A percentile compares a stretch with the other conserved stretches of the same genome.
Conservation (phyloP, 768 basidiomycete genomes). For the Mycena floridula region DNA sequence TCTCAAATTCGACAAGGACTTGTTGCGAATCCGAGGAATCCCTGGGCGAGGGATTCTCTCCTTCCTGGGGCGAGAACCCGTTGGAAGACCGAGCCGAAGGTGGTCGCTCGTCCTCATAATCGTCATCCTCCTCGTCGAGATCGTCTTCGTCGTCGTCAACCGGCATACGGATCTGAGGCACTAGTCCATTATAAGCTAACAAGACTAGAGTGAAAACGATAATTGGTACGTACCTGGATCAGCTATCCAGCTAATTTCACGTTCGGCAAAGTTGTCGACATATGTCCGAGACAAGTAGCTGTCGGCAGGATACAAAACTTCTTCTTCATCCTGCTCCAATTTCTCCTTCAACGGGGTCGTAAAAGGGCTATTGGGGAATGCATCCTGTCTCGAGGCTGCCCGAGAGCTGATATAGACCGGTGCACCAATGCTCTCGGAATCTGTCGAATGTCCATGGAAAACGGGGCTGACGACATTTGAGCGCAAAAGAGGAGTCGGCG, state of each 20-base stretch:
- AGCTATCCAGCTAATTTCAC: slow-evolving; percentile 74
- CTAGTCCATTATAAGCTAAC: slow-evolving; percentile 21
- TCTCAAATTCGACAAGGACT: slow-evolving; percentile 58
- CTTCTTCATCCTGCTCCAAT: slow-evolving; percentile 45
- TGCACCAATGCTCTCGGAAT: slow-evolving; percentile 37
- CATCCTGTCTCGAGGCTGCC: slow-evolving; percentile 50
- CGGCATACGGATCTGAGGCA: slow-evolving; percentile 60
- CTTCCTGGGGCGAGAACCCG: slow-evolving; percentile 38
- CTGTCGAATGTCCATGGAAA: slow-evolving; percentile 38
- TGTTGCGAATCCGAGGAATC: slow-evolving; percentile 56
- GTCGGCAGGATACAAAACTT: slow-evolving; percentile 59
- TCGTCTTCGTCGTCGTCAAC: slow-evolving; percentile 53
- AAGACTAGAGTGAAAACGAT: slow-evolving; percentile 5
- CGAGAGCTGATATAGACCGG: slow-evolving; percentile 43
- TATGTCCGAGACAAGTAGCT: slow-evolving; percentile 45
- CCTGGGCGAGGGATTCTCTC: slow-evolving; percentile 46
- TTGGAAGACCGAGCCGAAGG: slow-evolving; percentile 45
- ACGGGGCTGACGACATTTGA: too few relatives aligned
- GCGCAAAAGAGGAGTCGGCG: too few relatives aligned
- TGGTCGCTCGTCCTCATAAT: slow-evolving; percentile 39
- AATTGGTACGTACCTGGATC: slow-evolving; percentile 50
- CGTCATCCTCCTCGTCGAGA: slow-evolving; percentile 37
- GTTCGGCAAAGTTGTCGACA: slow-evolving; percentile 36
- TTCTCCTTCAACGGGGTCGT: slow-evolving; percentile 65
- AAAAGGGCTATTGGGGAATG: slow-evolving; percentile 66